Base-by-base conservation (phyloP, 1,284 basidiomycete genomes). In the Pulchroboletus neoregius region DNA sequence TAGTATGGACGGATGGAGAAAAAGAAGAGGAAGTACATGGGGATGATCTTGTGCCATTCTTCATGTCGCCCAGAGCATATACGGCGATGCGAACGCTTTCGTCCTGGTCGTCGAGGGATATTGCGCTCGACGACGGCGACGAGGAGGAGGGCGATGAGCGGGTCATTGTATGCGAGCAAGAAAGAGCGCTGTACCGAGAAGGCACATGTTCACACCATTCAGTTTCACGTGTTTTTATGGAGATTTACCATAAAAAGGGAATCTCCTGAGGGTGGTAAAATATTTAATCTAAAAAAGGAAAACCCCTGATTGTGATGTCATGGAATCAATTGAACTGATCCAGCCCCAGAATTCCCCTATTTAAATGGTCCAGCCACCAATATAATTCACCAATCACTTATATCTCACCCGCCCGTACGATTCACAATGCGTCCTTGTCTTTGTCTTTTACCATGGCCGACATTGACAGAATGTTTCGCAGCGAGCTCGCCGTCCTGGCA, bases 61-160 rank as follows among this genome's bases (percentile, higher is more conserved):
- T 62, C 71, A 71, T 71, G 38, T 71, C 70, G 33, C 58, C 70
- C 4, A 71, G 53, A 0, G 71, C 71, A 16, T 56, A 46, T 15
- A 69, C 63, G 8, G 71, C 69, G 50, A 72, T 72, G 22, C 65
- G 64, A 0, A 71, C 69, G 45, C 65, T 69, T 39, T 71, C 69
- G 48, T 71, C 70, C 28, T 63, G 59, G 36, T 55, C 62, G 26
- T 62, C 60, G 49, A 68, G 46, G 1, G 52, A 16, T 10, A 24
- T 28, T 5, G 46, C 33, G 22, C 41, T 46, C 13, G 51, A 31
- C 13, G 46, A 28, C 33, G 45, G 24, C 5, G 49, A 24, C 5
- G 61, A 50, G n/a, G 59, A 50, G n/a, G 59, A 30, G 20, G 20
- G 20, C 20, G 20, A 20, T 4, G 61, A 26, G 26, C 24, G 26